Evolutionary conservation across 352 stramenopile genomes (phyloP), one percentile per base, ranked within the genome.

Genomic region (Globisporangium nodosum): DNA sequence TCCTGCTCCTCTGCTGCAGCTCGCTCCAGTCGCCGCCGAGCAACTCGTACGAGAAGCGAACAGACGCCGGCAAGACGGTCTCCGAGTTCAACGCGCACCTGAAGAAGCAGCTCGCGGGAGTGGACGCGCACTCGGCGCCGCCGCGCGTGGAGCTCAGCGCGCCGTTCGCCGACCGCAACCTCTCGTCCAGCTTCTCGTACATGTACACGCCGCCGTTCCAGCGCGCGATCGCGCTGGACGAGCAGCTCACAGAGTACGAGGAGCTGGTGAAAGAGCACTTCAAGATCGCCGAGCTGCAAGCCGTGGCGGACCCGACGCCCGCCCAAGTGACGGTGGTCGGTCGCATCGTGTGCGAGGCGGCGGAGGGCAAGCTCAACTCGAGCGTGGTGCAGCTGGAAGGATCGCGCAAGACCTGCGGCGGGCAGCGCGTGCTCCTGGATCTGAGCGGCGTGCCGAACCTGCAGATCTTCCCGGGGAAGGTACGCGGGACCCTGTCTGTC

Each of bases 151-250:
- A 69, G 45, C 40, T 91, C 4, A 58, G 50, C 1, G 55, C 63
- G 8, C 76, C 78, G 0, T 92, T 85, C 33, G 67, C 78, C 5
- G 78, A 82, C 27, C 78, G 74, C 20, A 92, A 92, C 56, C 64
- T 88, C 48, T 56, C 71, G 46, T 43, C 77, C 15, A 76, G 80
- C 52, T 74, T 73, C 1, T 69, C 72, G 51, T 94, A 90, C 65
- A 94, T 94, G 85, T 94, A 93, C 70, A 93, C 85, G 11, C 81
- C 85, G 33, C 71, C 83, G 40, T 90, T 90, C 54, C 72, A 93
- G 30, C 76, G 83, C 48, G 83, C 83, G 11, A 71, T 92, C 52
- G 81, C 81, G 20, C 53, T 94, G 47, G 85, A 94, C 54, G 74
- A 90, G 20, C 81, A 92, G 40, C 70, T 94, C 49, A 64, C 76